Percentiles rank a stretch among this genome's conserved stretches.
phyloP scores from a whole-genome alignment of 2,329 filamentous ascomycete genomes.

The Acephala macrosclerotiorum region DNA sequence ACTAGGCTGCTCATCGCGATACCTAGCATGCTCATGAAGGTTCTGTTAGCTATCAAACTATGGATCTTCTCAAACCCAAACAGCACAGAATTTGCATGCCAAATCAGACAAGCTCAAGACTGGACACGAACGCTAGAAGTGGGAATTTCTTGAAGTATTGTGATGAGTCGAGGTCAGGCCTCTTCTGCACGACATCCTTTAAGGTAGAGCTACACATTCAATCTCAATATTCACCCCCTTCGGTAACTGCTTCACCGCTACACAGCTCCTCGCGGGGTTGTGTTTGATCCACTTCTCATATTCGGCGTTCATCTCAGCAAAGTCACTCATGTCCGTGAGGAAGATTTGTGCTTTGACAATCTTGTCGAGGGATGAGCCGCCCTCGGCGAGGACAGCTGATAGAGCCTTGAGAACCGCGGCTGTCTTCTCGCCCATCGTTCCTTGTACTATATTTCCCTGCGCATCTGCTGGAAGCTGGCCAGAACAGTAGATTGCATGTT shows the following conservation, averaged over 20 bases:
- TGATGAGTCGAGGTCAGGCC: neutral
- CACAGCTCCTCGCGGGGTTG: constrained; percentile 88
- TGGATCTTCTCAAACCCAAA: neutral
- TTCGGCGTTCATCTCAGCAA: constrained; percentile 84
- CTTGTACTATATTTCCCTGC: constrained; percentile 38
- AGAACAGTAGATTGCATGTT: constrained; percentile 70
- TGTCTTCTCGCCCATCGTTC: constrained; percentile 3
- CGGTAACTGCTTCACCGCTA: constrained; percentile 87
- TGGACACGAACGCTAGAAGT: neutral
- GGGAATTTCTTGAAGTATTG: neutral
- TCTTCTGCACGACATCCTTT: neutral
- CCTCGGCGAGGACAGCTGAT: constrained; percentile 81
- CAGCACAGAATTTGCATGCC: neutral
- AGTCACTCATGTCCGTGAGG: constrained; percentile 89
- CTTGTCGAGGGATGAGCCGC: constrained; percentile 78
- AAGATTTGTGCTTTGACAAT: constrained; percentile 95
- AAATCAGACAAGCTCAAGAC: neutral
- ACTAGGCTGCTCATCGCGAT: neutral
- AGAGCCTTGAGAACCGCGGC: constrained; percentile 50
- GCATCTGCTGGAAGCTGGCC: constrained; percentile 51
- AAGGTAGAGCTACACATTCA: constrained; percentile 81
- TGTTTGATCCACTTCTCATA: constrained; percentile 85
- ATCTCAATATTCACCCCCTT: constrained; percentile 90
- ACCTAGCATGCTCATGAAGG: neutral
- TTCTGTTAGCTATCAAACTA: neutral